Percentiles rank a stretch among this genome's conserved stretches.
Evolutionary conservation across 371 early-diverging fungal species (phyloP).

Genomic region (Mucor racemosus): DNA sequence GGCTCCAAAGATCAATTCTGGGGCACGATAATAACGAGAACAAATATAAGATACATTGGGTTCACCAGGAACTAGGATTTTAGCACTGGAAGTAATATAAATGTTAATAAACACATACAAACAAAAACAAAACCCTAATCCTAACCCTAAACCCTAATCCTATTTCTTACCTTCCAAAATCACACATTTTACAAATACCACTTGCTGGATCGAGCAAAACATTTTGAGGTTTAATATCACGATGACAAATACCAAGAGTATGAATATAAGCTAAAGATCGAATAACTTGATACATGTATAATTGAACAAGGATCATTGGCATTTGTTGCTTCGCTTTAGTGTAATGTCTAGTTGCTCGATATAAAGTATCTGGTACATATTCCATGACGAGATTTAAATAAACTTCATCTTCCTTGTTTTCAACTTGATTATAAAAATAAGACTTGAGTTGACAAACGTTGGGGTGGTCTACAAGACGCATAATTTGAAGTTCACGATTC

Average conservation of each 20-base stretch:
- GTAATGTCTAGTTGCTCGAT: constrained; percentile 79
- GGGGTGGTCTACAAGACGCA: constrained; percentile 79
- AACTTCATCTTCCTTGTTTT: constrained; percentile 71
- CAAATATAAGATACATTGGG: constrained; percentile 98
- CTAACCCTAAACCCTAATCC: too few species aligned
- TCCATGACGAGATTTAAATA: constrained; percentile 87
- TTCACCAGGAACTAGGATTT: constrained; percentile 92
- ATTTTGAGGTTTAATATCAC: constrained; percentile 78
- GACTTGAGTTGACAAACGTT: constrained; percentile 77
- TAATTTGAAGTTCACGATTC: constrained; percentile 91
- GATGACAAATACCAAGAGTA: constrained; percentile 70
- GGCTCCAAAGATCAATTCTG: constrained; percentile 97
- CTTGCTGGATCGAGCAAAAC: constrained; percentile 67
- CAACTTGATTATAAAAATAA: constrained; percentile 80
- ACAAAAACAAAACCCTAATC: too few species aligned
- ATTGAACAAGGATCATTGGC: constrained; percentile 87
- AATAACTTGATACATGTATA: constrained; percentile 97
- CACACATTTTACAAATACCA: constrained; percentile 97
- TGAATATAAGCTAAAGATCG: constrained; percentile 97
- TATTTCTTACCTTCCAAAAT: constrained; percentile 84
- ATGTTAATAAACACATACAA: too few species aligned
- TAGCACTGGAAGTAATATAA: constrained; percentile 59
- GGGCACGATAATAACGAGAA: constrained; percentile 98
- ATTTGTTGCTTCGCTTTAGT: constrained; percentile 87
- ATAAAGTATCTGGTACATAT: constrained; percentile 87